phyloP scores from a whole-genome alignment of 257 asterid species.

The Solanum chilense region DNA sequence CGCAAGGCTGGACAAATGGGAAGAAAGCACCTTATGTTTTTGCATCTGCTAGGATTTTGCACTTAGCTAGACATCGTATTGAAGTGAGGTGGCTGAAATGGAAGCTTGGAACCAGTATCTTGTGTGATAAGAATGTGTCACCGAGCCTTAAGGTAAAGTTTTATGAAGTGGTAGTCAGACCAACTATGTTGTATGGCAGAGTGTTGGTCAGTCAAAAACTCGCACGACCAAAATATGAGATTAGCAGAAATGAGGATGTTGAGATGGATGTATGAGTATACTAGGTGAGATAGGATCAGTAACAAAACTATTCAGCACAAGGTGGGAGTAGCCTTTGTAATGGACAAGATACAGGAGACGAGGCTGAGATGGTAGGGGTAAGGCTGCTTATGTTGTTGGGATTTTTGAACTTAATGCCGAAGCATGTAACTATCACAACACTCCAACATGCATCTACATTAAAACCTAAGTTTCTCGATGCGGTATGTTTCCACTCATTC shows the following conservation, averaged over 20 bases:
- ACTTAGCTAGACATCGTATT: not conserved
- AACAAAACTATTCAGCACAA: too few relatives aligned
- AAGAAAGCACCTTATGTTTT: not conserved
- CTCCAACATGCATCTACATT: not conserved
- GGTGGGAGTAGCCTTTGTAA: too few relatives aligned
- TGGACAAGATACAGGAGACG: too few relatives aligned
- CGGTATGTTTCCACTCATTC: not conserved
- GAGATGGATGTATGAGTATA: too few relatives aligned
- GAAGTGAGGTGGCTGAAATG: not conserved
- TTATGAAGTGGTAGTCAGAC: too few relatives aligned
- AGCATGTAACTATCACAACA: not conserved
- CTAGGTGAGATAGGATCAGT: too few relatives aligned
- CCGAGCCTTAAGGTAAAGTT: too few relatives aligned
- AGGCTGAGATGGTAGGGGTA: too few relatives aligned
- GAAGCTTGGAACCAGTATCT: not conserved
- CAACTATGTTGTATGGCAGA: too few relatives aligned
- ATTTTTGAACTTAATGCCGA: not conserved
- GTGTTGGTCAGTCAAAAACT: too few relatives aligned
- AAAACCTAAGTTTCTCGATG: not conserved
- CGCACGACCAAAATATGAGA: too few relatives aligned
- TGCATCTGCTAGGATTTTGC: not conserved
- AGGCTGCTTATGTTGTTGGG: not conserved
- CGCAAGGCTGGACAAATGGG: not conserved
- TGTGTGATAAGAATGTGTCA: not conserved
- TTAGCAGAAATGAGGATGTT: too few relatives aligned